Evolutionary conservation across 805 yeast genomes (phyloP).

Genomic region (Zygoascus tannicola): DNA sequence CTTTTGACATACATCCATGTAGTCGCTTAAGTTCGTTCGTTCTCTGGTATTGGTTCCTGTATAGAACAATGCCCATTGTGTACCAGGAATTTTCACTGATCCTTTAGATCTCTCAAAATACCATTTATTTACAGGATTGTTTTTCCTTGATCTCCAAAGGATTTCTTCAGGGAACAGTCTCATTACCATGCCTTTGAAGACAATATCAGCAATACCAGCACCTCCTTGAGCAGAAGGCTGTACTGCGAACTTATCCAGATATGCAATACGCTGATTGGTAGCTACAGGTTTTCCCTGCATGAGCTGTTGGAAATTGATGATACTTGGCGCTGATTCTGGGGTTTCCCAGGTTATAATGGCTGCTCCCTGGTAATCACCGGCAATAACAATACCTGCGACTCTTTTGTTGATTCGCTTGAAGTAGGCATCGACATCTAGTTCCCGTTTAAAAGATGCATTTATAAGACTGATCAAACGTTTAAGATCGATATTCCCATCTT

Average conservation of each 20-base stretch:
- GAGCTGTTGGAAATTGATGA: neutral
- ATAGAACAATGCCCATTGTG: slow-evolving; percentile 39
- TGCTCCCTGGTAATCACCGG: slow-evolving; percentile 93
- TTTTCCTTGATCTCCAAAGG: slow-evolving; percentile 81
- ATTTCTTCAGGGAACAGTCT: slow-evolving; percentile 61
- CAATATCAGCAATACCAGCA: slow-evolving; percentile 86
- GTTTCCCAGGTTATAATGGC: slow-evolving; percentile 85
- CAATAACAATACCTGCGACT: slow-evolving; percentile 69
- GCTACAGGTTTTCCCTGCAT: slow-evolving; percentile 7
- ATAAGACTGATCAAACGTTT: slow-evolving; percentile 50
- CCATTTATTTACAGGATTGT: slow-evolving; percentile 95
- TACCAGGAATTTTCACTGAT: slow-evolving; percentile 39
- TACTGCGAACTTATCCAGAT: slow-evolving; percentile 91
- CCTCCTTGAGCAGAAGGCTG: slow-evolving; percentile 77
- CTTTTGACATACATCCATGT: slow-evolving; percentile 42
- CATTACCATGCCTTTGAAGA: slow-evolving; percentile 67
- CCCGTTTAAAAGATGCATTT: slow-evolving; percentile 68
- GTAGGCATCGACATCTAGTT: slow-evolving; percentile 59
- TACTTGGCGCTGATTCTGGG: slow-evolving; percentile 26
- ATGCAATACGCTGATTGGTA: slow-evolving; percentile 42
- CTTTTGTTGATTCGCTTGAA: slow-evolving; percentile 52
- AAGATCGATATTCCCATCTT: slow-evolving; percentile 41
- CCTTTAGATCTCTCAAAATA: slow-evolving; percentile 87
- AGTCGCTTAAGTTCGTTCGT: slow-evolving; percentile 36
- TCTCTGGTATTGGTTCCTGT: slow-evolving; percentile 25